Base-by-base conservation (phyloP, 495 filamentous ascomycete species). In the Neurospora sp. region DNA sequence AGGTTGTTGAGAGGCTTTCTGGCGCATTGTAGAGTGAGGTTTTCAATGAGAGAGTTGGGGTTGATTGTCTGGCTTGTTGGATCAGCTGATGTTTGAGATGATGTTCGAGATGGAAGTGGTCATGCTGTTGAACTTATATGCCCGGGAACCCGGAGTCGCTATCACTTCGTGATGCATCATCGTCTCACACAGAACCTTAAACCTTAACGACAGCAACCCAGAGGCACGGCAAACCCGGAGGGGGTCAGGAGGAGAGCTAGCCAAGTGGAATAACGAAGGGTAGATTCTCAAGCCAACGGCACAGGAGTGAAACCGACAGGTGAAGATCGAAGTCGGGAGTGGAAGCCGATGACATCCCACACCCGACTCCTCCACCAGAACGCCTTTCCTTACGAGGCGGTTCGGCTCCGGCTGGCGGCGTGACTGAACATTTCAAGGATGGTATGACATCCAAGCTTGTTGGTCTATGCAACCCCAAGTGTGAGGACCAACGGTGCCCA, bases 21-120 rank as follows among this genome's bases (percentile, higher is more conserved):
- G 79, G 70, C 76, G 81, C 83, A 84, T 85, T 18, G 66, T 83
- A 70, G 66, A 74, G n/a, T 62, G 37, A 39, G 69, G 48, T 27
- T 27, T 35, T 40, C 69, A 73, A 69, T 73, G 44, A 31, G 73
- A 71, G 70, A 42, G 41, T 71, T 74, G 48, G 37, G 71, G 76
- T 73, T 73, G 73, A 76, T 27, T 42, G 31, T 23, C 46, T 14
- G 70, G 46, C 69, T 48, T 41, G 42, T 70, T 8, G 40, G 69
- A 31, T 39, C 18, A 18, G 35, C 73, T 40, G 72, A 35, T 35
- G 20, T 46, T 23, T 46, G 14, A 40, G 14, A 8, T 71, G 37
- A 39, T 40, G 23, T 39, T 16, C 12, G 18, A 69, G 12, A 31
- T 35, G 31, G 16, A 35, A 18, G 37, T 23, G 59, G 16, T 70